Evolutionary conservation across 495 filamentous ascomycete genomes (phyloP), one percentile per base, ranked within the genome.

Genomic region (Penicillium paxilli): DNA sequence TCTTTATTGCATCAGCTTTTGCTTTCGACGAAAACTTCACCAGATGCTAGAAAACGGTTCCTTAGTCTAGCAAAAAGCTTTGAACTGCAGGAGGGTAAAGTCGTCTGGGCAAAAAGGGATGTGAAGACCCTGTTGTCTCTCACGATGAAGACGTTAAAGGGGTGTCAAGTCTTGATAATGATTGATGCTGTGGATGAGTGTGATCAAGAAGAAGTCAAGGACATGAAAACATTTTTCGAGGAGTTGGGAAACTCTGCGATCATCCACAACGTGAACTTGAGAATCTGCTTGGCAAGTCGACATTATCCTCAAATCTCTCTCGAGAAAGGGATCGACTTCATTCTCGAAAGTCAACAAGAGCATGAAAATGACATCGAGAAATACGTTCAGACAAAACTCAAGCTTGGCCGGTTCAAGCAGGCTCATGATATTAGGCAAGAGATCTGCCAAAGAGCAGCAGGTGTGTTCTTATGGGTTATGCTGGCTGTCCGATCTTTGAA

Each of bases 151-250:
- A 20, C 41, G 5, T 44, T 44, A 19, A 16, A 44, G 12, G 41
- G 41, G 10, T 21, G 21, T 22, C 41, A 23, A 11, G 22, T 44
- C 19, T 6, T 44, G 3, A 19, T 44, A 11, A 7, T 44, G 20
- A 44, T 44, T 23, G 41, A 44, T 44, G 41, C 41, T 19, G 41
- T 44, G 3, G 41, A 44, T 22, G 41, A 44, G 12, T 44, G 41
- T 21, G 20, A 44, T 23, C 41, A 44, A 12, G 17, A 17, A 22
- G 41, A 44, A 23, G 41, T 44, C 10, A 19, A 23, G 10, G 41
- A 44, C 21, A 44, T 44, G 41, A 44, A 7, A 44, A 19, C 41
- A 3, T 44, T 44, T 21, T 44, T 44, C 21, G 3, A 44, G 20
- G 41, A 23, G 20, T 19, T 44, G 4, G 41, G 41, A 12, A 44